A percentile compares a stretch with the other conserved stretches of the same genome.
phyloP scores from a whole-genome alignment of 306 rosid species.

The Vigna angularis region DNA sequence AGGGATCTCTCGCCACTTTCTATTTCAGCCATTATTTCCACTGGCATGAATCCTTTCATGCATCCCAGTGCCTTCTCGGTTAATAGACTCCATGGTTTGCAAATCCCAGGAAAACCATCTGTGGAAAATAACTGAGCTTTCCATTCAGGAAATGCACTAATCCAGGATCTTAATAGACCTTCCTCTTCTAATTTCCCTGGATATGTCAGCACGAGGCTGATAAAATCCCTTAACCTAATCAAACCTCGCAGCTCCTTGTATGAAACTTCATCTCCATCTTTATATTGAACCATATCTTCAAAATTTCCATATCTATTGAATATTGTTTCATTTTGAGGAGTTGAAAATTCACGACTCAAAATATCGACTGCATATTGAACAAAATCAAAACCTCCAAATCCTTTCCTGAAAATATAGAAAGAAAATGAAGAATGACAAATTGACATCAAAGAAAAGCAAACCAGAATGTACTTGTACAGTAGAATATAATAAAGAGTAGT shows the following conservation, averaged over 20 bases:
- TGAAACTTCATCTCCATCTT: not conserved
- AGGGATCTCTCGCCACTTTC: not conserved
- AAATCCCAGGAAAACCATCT: not conserved
- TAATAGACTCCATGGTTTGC: not conserved
- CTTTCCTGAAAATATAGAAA: no score
- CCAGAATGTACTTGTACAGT: no score
- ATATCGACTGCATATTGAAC: no score
- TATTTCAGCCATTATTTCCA: not conserved
- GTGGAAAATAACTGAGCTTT: not conserved
- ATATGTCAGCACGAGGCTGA: conserved; percentile 13
- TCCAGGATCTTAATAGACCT: not conserved
- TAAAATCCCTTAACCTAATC: conserved; percentile 13
- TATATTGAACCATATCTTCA: no score
- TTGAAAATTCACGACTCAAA: no score
- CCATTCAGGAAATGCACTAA: conserved; percentile 1
- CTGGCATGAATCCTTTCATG: conserved; percentile 32
- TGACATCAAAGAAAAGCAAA: no score
- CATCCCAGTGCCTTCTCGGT: not conserved
- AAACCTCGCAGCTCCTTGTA: not conserved
- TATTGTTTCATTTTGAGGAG: no score
- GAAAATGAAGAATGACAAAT: no score
- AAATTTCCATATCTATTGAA: no score
- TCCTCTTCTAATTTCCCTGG: not conserved
- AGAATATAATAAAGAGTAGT: no score
- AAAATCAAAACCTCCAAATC: no score